Base-by-base conservation (phyloP, 106 monocot species). In the Posidonia australis region DNA sequence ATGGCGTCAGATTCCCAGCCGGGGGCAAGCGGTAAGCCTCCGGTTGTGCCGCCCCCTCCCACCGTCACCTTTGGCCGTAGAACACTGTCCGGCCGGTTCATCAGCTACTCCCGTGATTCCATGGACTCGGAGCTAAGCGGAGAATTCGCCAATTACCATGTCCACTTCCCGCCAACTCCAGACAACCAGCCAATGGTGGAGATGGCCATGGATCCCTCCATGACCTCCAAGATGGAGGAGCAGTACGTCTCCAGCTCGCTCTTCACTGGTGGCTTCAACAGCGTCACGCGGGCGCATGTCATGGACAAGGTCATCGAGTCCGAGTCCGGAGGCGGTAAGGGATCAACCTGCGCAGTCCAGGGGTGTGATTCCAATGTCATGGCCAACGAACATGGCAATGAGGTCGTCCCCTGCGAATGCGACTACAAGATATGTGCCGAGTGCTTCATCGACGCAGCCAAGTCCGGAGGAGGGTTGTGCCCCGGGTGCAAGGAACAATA, bases 231-330 rank as follows among this genome's bases (percentile, higher is more conserved):
- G 44, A 76, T 74, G 6, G 93, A 86, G 53, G 83, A 86, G 61
- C 79, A 84, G 41, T 89, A 81, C 64, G 81, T 86, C n/a, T 79
- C 83, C 27, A 81, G 58, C 71, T 89, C 93, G 7, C 71, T 94
- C 74, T 94, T 94, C 78, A 89, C 89, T 27, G 93, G 93, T 19
- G 93, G 93, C 0, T 89, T 89, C 80, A 94, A 89, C 74, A 76
- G 49, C 54, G 89, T 74, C 21, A 94, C 93, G 9, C 67, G 86
- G 23, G 86, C 93, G 16, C 93, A 86, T 53, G 69, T 81, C 32
- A 75, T 84, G 79, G 81, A 86, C 70, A 82, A 81, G 64, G 79
- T 86, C 7, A 62, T 65, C 26, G 81, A 81, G 28, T 66, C 68
- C 19, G 72, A 64, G 3, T 27, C 58, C 19, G 46, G 77, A 67